These are phyloP conservation scores for Ceratocystis eucalypticola DNA, from an alignment of 2,329 filamentous ascomycete genomes.

Conservation along the genomic window DNA sequence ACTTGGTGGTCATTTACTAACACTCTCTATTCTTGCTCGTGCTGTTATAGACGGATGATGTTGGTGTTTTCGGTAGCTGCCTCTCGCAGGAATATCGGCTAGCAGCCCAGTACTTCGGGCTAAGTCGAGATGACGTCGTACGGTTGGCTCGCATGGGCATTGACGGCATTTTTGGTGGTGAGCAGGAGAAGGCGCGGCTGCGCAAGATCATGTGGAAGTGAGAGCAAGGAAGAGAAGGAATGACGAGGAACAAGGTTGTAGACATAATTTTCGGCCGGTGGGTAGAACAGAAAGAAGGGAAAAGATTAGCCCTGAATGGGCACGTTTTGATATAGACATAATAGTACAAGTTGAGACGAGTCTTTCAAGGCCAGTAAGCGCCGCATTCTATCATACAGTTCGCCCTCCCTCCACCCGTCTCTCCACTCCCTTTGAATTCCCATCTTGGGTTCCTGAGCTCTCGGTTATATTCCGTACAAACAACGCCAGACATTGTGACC, in stretches of 20 bases:
- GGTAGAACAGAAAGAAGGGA: neutral
- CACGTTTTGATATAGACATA: conserved; percentile 10
- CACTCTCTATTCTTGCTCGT: neutral
- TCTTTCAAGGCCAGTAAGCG: conserved; percentile 1
- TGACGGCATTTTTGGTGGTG: conserved; percentile 51
- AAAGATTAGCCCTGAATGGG: conserved; percentile 1
- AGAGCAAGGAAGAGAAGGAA: neutral
- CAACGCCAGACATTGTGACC: neutral
- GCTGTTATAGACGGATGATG: conserved; percentile 56
- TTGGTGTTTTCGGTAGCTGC: conserved; percentile 65
- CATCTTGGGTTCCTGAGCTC: neutral
- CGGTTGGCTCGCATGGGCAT: conserved; percentile 47
- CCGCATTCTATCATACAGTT: conserved; percentile 1
- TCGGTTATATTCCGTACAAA: neutral
- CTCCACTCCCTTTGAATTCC: too few relatives aligned
- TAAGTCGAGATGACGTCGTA: conserved; percentile 36
- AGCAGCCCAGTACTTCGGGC: conserved; percentile 54
- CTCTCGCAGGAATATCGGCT: conserved; percentile 66
- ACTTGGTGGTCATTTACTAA: neutral
- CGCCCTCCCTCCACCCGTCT: neutral
- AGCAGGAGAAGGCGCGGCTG: conserved; percentile 47
- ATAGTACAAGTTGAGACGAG: conserved; percentile 13
- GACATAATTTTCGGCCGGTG: neutral
- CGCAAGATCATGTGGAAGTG: conserved; percentile 36
- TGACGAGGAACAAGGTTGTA: neutral